phyloP scores from a whole-genome alignment of 345 rosid genomes.

The Citrus maxima region DNA sequence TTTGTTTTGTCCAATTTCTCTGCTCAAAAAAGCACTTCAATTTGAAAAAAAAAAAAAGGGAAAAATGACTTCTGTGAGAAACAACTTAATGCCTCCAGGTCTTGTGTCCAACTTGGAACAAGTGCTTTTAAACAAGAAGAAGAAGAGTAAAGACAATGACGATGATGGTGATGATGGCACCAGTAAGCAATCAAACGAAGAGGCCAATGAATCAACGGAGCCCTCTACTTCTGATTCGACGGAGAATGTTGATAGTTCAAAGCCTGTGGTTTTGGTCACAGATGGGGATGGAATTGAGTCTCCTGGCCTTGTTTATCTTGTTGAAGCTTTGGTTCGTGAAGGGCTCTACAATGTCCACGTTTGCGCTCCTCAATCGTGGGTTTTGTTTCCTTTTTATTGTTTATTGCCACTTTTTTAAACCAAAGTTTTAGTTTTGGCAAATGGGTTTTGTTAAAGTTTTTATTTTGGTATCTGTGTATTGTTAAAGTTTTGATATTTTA shows the following conservation, averaged over 20 bases:
- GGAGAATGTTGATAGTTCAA: constrained; percentile 45
- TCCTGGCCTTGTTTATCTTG: constrained; percentile 81
- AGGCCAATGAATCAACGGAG: constrained; percentile 31
- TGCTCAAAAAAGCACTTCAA: background rate
- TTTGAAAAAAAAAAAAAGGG: background rate
- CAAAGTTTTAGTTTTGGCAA: background rate
- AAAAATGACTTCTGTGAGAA: constrained; percentile 50
- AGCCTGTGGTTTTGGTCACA: constrained; percentile 79
- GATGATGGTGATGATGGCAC: constrained; percentile 18
- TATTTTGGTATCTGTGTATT: background rate
- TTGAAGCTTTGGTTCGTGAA: constrained; percentile 72
- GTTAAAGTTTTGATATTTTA: background rate
- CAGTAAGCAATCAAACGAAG: constrained; percentile 9
- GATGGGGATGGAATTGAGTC: constrained; percentile 93
- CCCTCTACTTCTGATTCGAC: constrained; percentile 45
- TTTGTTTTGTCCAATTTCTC: background rate
- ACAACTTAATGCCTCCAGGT: constrained; percentile 67
- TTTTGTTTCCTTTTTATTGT: background rate
- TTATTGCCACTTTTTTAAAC: background rate
- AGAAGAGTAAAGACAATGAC: constrained; percentile 16
- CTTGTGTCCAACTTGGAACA: constrained; percentile 83
- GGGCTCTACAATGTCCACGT: constrained; percentile 84
- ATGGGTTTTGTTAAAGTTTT: background rate
- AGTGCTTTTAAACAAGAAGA: constrained; percentile 58
- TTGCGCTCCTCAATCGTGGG: constrained; percentile 94